phyloP scores from a whole-genome alignment of 2,329 filamentous ascomycete genomes.

The Pseudogymnoascus sp. region DNA sequence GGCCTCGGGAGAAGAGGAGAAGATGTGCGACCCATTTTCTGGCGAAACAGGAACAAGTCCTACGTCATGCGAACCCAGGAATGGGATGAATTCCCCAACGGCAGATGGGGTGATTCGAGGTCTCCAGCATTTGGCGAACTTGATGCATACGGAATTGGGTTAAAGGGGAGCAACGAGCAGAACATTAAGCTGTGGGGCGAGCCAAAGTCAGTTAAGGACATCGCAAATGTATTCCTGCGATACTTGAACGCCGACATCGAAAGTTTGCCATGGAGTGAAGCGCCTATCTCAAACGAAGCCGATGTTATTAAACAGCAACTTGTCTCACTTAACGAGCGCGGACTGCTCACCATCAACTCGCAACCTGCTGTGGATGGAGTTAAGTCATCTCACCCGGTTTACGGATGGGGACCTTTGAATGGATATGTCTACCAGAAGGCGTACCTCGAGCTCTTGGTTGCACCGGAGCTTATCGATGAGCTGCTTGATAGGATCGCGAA shows the following conservation, averaged over 20 bases:
- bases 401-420: conserved; percentile 91
- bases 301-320: conserved; percentile 69
- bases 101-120: conserved; percentile 93
- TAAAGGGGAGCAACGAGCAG: conserved; percentile 91
- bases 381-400: conserved; percentile 75
- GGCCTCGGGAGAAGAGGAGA: conserved; percentile 81
- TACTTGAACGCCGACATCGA: conserved; percentile 78
- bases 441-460: conserved; percentile 85
- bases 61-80: conserved; percentile 94
- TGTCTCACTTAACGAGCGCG: conserved; percentile 73
- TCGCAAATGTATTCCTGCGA: conserved; percentile 73
- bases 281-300: conserved; percentile 74
- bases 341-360: conserved; percentile 92
- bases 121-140: conserved; percentile 94
- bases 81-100: conserved; percentile 99
- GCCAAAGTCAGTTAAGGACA: conserved; percentile 68
- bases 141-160: conserved; percentile 85
- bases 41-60: conserved; percentile 93
- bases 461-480: conserved; percentile 68
- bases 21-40: conserved; percentile 97
- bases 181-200: conserved; percentile 94
- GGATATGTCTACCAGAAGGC: conserved; percentile 98
- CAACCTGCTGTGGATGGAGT: conserved; percentile 90
- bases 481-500: conserved; percentile 69
- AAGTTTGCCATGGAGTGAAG: conserved; percentile 88